Evolutionary conservation across 2,329 filamentous ascomycete genomes (phyloP), one percentile per base, ranked within the genome.

Genomic region (Cadophora malorum): DNA sequence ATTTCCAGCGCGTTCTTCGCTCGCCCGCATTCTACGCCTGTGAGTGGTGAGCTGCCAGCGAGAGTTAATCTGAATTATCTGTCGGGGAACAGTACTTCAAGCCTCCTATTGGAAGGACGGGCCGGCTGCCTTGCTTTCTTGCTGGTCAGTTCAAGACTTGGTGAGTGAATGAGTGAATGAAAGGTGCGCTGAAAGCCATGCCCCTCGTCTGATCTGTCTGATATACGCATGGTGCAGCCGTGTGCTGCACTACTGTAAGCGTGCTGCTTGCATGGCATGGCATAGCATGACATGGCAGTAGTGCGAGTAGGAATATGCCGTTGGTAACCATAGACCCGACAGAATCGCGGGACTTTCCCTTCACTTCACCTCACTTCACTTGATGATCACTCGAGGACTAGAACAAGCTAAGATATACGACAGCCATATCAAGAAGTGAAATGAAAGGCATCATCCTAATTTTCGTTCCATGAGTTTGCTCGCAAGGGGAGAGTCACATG

Each of bases 91-190:
- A 55, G 52, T 33, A 10, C 6, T 35, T 9, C 33, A 41, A 6
- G 55, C 55, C 55, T 58, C 33, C 55, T 38, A 58, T 58, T 58
- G 55, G 55, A 58, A 58, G 55, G 33, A n/a, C 55, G 33, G 55
- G 8, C 55, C 55, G 55, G 55, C n/a, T 38, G n/a, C 55, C 55
- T 58, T 38, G 31, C 33, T 53, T 21, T 12, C 53, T 58, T 23
- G 31, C 33, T 33, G 50, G 25, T 53, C 50, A 16, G 50, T 14
- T 53, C 35, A 38, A 38, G 35, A 38, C 12, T 38, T 38, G 8
- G n/a, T 28, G 50, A 53, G 23, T 3, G 16, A 12, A 19, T 19
- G 12, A 53, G 50, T 31, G 14, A 53, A 16, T 19, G 16, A 6
- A 5, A 28, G 28, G 12, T 33, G 52, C 25, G 8, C 35, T 38